Percentiles rank a stretch among this genome's conserved stretches.
Evolutionary conservation across 345 rosid genomes (phyloP).

Genomic region (Linum trigynum): DNA sequence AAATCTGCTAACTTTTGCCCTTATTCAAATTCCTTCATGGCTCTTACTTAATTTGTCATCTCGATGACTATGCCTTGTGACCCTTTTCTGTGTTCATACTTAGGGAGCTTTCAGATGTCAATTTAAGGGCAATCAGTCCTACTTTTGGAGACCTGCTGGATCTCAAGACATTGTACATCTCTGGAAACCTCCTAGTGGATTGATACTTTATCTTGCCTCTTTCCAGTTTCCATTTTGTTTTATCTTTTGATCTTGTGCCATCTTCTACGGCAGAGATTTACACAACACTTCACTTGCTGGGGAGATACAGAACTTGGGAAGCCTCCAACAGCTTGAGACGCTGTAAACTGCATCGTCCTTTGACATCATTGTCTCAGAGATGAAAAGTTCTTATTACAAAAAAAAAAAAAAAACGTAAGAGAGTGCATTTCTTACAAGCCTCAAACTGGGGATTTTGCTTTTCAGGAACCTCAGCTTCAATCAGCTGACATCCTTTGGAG

Average conservation of each 20-base stretch:
- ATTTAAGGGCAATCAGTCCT: conserved; percentile 66
- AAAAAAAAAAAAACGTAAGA: too few relatives aligned
- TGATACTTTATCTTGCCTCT: too few relatives aligned
- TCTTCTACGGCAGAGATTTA: conserved; percentile 50
- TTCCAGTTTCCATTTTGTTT: neutral
- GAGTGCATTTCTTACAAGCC: too few relatives aligned
- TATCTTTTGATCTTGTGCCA: conserved; percentile 1
- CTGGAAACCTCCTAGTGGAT: neutral
- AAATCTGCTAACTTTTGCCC: neutral
- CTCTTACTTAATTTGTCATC: neutral
- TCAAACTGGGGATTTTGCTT: neutral
- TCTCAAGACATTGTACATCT: conserved; percentile 64
- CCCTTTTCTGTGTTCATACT: conserved; percentile 2
- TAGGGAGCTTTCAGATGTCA: conserved; percentile 70
- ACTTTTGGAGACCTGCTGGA: conserved; percentile 88
- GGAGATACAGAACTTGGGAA: conserved; percentile 61
- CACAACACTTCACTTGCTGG: conserved; percentile 87
- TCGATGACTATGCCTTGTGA: conserved; percentile 9
- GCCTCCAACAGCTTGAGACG: conserved; percentile 22
- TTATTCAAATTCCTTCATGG: neutral
- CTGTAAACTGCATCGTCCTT: too few relatives aligned
- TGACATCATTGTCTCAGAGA: too few relatives aligned
- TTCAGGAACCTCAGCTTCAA: conserved; percentile 89
- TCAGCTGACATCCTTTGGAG: conserved; percentile 43
- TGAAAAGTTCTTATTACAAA: too few relatives aligned